Evolutionary conservation across 345 rosid genomes (phyloP).

Genomic region (Gossypium australe): DNA sequence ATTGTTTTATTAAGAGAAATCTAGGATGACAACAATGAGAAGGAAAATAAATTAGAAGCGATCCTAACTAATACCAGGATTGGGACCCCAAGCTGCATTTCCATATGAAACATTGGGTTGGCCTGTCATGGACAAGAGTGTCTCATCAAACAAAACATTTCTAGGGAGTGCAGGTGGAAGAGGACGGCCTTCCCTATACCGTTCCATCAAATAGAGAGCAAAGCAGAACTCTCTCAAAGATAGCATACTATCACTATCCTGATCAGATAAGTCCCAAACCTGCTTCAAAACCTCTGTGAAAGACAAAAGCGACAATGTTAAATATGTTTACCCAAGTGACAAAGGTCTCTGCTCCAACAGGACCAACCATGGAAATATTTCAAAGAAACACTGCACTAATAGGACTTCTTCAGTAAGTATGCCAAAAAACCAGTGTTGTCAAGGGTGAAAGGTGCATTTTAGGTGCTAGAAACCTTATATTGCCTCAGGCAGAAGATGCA

Average conservation of each 20-base stretch:
- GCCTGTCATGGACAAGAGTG: constrained; percentile 78
- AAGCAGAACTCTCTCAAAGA: constrained; percentile 96
- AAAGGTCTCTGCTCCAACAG: constrained; percentile 6
- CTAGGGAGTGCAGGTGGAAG: constrained; percentile 82
- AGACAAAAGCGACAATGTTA: constrained; percentile 21
- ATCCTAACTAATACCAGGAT: constrained; percentile 46
- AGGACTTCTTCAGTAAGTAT: background rate
- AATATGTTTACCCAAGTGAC: constrained; percentile 11
- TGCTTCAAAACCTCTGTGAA: constrained; percentile 86
- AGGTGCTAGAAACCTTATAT: too few relatives aligned
- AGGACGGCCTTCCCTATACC: constrained; percentile 84
- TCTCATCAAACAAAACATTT: constrained; percentile 76
- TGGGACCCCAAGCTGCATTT: constrained; percentile 71
- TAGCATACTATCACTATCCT: constrained; percentile 97
- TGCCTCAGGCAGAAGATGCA: too few relatives aligned
- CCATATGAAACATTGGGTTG: constrained; percentile 58
- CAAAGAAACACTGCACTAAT: constrained; percentile 1
- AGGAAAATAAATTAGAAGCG: constrained; percentile 20
- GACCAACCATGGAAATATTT: background rate
- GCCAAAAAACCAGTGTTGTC: background rate
- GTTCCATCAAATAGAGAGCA: constrained; percentile 26
- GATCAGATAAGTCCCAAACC: constrained; percentile 99
- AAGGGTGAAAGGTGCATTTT: too few relatives aligned
- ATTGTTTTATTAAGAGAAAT: constrained; percentile 13
- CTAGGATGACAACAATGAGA: constrained; percentile 18